These are phyloP conservation scores for Amphicarpaea edgeworthii DNA, from an alignment of 306 rosid species.

Conservation along the genomic window DNA sequence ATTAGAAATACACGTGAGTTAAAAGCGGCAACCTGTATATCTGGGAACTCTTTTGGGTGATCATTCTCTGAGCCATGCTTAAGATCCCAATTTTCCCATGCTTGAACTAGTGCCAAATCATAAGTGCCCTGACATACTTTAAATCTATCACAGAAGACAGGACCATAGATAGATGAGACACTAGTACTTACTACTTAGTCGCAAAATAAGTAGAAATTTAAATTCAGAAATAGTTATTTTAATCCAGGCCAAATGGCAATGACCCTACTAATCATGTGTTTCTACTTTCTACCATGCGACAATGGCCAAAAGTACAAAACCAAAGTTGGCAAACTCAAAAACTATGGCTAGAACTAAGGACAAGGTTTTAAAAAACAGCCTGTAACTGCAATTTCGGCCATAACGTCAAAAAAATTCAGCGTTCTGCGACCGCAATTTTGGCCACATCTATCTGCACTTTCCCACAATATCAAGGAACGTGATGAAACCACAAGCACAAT, in stretches of 20 bases:
- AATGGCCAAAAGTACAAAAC: constrained; percentile 23
- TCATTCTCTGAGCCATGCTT: constrained; percentile 78
- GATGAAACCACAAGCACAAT: background rate
- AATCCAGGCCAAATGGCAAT: background rate
- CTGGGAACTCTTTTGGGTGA: constrained; percentile 84
- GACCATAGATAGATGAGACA: constrained; percentile 43
- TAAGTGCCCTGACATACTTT: constrained; percentile 86
- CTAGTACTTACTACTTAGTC: constrained; percentile 24
- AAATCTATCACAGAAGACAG: constrained; percentile 59
- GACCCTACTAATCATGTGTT: constrained; percentile 10
- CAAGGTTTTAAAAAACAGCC: background rate
- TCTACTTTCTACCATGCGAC: constrained; percentile 23
- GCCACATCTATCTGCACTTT: background rate
- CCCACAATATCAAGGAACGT: background rate
- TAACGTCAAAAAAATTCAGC: background rate
- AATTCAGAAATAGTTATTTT: constrained; percentile 1
- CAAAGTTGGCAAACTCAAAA: background rate
- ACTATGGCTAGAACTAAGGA: background rate
- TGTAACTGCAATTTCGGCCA: background rate
- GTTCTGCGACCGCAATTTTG: background rate
- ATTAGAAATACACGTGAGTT: constrained; percentile 19
- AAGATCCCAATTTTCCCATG: constrained; percentile 92
- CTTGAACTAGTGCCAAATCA: constrained; percentile 66
- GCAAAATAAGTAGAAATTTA: constrained; percentile 17
- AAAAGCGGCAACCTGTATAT: constrained; percentile 72